phyloP scores from a whole-genome alignment of 768 basidiomycete genomes.

The Chalciporus pseudorubinellus region DNA sequence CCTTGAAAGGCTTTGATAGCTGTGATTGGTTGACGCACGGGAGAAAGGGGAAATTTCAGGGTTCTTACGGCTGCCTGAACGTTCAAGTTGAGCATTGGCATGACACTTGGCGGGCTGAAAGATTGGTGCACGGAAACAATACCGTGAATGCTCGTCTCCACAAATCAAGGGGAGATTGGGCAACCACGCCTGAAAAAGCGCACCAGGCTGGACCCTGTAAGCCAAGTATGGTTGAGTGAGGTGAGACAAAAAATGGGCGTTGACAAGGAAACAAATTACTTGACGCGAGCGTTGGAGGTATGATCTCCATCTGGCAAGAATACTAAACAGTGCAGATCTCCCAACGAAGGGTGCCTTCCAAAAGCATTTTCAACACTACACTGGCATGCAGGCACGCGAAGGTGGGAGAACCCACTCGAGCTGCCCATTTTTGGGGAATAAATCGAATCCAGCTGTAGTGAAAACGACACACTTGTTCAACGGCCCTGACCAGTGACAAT shows the following conservation, averaged over 20 bases:
- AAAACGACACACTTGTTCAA: too few relatives aligned
- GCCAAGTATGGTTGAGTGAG: constrained; percentile 3
- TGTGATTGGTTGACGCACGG: too few relatives aligned
- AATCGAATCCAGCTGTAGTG: too few relatives aligned
- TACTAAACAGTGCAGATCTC: too few relatives aligned
- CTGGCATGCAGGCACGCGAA: too few relatives aligned
- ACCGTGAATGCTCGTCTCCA: not conserved
- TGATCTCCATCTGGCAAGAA: not conserved
- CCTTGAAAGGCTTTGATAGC: too few relatives aligned
- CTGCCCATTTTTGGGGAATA: too few relatives aligned
- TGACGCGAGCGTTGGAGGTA: not conserved
- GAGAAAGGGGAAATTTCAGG: too few relatives aligned
- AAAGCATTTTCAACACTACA: not conserved
- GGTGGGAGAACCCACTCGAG: too few relatives aligned
- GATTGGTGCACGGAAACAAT: not conserved
- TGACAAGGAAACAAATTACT: constrained; percentile 12
- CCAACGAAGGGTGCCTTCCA: not conserved
- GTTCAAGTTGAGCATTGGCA: not conserved
- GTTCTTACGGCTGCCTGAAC: too few relatives aligned
- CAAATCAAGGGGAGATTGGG: not conserved
- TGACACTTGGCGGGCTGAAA: not conserved
- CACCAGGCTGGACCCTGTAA: not conserved
- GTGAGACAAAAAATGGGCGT: constrained; percentile 3
- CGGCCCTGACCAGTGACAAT: too few relatives aligned
- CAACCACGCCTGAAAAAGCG: not conserved